Evolutionary conservation across 306 rosid genomes (phyloP).

Genomic region (Trifolium subterraneum): DNA sequence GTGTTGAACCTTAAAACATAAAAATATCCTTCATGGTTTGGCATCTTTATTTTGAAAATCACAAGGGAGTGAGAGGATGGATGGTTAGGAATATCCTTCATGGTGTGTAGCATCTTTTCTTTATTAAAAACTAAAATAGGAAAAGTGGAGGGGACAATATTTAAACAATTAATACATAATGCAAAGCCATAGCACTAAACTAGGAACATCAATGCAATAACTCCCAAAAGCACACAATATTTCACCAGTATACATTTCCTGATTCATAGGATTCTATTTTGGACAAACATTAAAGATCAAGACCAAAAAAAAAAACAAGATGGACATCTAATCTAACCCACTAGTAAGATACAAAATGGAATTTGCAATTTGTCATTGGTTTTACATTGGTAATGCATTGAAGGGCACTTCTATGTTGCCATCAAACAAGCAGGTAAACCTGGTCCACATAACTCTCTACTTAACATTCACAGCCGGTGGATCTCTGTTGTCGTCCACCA

Average conservation of each 20-base stretch:
- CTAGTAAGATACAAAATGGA: slow-evolving; percentile 52
- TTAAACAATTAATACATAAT: background rate
- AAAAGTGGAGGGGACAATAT: too few relatives aligned
- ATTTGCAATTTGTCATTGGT: slow-evolving; percentile 38
- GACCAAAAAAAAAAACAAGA: slow-evolving; percentile 32
- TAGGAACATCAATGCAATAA: slow-evolving; percentile 37
- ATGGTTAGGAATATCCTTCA: background rate
- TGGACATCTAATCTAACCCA: slow-evolving; percentile 37
- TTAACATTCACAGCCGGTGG: slow-evolving; percentile 93
- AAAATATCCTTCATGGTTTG: background rate
- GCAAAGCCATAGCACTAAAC: slow-evolving; percentile 4
- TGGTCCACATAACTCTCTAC: slow-evolving; percentile 21
- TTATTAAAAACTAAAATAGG: background rate
- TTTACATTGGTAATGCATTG: slow-evolving; percentile 9
- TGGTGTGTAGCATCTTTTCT: background rate
- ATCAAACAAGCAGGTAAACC: slow-evolving; percentile 39
- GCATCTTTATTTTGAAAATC: background rate
- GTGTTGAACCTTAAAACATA: too few relatives aligned
- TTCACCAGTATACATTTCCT: slow-evolving; percentile 34
- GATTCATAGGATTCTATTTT: slow-evolving; percentile 2
- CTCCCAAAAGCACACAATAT: slow-evolving; percentile 18
- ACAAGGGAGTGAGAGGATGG: background rate
- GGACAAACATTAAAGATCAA: slow-evolving; percentile 34
- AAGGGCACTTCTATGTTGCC: background rate
- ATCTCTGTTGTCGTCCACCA: slow-evolving; percentile 87